Base-by-base conservation (phyloP, 1,284 basidiomycete species). In the Leccinum fallax region DNA sequence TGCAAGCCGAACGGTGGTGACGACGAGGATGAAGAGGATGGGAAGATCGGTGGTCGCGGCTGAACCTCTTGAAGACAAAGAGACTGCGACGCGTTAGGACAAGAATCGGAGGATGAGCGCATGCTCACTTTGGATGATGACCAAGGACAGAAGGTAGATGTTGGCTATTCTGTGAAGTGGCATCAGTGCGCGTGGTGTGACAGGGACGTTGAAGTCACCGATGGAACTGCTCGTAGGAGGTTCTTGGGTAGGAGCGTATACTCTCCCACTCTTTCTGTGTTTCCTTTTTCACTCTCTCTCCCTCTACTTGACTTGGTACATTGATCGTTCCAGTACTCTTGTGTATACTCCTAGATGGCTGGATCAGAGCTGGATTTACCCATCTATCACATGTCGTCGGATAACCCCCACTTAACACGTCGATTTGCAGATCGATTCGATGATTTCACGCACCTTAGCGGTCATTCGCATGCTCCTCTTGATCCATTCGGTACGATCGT, bases 281-380 rank as follows among this genome's bases (percentile, higher is more conserved):
- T 30, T n/a, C 28, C 43, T 15, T 24, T 34, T 34, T 34, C 34
- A 30, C 28, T 13, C 46, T 54, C 10, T 21, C 11, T 30, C 30
- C 55, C 24, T 38, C 59, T 61, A 72, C 53, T 74, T 63, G 43
- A 80, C 57, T 74, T 78, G 66, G 69, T 69, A 53, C 77, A 75
- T 69, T 90, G 88, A 54, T 89, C 79, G 73, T 89, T 90, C 88
- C 88, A 90, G 75, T 87, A 90, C 68, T 86, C 88, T 76, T 92
- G 87, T 2, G 93, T 93, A 69, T 96, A 96, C 74, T 94, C 92
- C 68, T 88, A 86, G 70, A 96, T 95, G 3, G 93, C 92, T 60
- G 94, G 85, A 74, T 97, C 95, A 48, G 91, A 93, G 75, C 92
- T 93, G 81, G 97, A 97, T 74, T 95, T 94, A 76, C 94, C 94